A percentile compares a stretch with the other conserved stretches of the same genome.
Evolutionary conservation across 208 protist genomes (phyloP).

Genomic region (Novymonas esmeraldas): DNA sequence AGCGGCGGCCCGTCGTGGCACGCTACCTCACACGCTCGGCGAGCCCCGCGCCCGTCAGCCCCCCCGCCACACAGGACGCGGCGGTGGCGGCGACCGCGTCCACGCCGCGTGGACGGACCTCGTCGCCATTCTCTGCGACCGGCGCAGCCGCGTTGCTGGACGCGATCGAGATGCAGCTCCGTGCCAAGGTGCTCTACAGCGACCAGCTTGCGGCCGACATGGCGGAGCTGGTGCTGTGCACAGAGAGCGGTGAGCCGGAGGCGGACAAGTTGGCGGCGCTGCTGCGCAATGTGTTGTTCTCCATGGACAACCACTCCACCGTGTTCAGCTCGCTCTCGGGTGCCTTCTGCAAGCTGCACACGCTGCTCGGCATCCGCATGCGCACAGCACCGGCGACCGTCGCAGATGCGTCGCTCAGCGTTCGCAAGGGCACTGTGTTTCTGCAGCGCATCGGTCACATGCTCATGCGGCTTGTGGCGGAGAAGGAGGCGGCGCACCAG

Average conservation of each 20-base stretch:
- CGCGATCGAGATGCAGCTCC: slow-evolving; percentile 27
- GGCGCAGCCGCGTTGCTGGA: slow-evolving; percentile 10
- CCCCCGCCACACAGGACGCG: neutral
- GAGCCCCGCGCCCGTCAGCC: neutral
- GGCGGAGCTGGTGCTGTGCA: slow-evolving; percentile 38
- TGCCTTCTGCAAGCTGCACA: slow-evolving; percentile 61
- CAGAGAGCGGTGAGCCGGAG: slow-evolving; percentile 42
- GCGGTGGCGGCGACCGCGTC: slow-evolving; percentile 7
- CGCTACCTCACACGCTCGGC: slow-evolving; percentile 41
- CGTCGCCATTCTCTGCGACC: neutral
- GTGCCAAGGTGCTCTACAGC: slow-evolving; percentile 24
- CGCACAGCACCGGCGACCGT: slow-evolving; percentile 15
- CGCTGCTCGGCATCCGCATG: slow-evolving; percentile 47
- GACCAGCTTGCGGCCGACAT: slow-evolving; percentile 44
- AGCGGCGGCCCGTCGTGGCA: slow-evolving; percentile 52
- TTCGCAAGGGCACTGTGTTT: slow-evolving; percentile 32
- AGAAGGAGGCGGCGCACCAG: slow-evolving; percentile 46
- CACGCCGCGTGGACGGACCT: slow-evolving; percentile 13
- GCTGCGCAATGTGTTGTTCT: slow-evolving; percentile 40
- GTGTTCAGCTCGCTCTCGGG: slow-evolving; percentile 61
- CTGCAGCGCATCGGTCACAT: slow-evolving; percentile 47
- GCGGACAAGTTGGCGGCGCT: slow-evolving; percentile 41
- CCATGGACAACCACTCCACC: slow-evolving; percentile 44
- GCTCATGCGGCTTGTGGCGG: slow-evolving; percentile 63
- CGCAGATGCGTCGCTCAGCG: slow-evolving; percentile 13